Evolutionary conservation across 2,329 filamentous ascomycete species (phyloP).

Genomic region (Blumeria hordei): DNA sequence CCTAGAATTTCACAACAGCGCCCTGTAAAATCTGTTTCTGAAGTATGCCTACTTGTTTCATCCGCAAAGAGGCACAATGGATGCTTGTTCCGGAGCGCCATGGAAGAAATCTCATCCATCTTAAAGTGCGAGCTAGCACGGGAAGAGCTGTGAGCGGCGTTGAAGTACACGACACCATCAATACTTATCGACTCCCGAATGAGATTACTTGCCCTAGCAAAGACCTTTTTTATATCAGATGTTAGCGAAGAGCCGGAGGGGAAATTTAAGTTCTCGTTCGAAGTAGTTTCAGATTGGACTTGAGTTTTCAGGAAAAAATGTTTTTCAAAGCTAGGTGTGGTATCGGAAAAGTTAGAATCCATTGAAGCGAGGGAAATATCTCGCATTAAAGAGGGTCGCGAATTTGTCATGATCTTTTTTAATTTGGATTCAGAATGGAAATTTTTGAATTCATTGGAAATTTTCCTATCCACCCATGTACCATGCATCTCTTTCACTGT

Average conservation of each 20-base stretch:
- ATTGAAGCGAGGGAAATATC: background rate
- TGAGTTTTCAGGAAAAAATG: conserved; percentile 5
- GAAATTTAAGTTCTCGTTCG: conserved; percentile 6
- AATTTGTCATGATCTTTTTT: background rate
- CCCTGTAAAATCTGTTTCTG: conserved; percentile 6
- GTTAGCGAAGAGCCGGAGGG: conserved; percentile 11
- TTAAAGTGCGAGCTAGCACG: background rate
- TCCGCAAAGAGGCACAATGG: conserved; percentile 10
- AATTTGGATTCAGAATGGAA: background rate
- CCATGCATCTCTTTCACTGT: background rate
- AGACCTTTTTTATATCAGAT: conserved; percentile 10
- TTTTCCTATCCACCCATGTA: background rate
- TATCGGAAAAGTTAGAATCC: conserved; percentile 5
- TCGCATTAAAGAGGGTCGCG: background rate
- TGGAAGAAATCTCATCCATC: no score
- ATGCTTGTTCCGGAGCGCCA: background rate
- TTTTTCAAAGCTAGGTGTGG: conserved; percentile 8
- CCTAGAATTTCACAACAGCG: conserved; percentile 12
- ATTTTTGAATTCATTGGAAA: background rate
- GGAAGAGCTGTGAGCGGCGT: conserved; percentile 1
- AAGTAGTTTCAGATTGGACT: conserved; percentile 6
- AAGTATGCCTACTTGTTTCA: conserved; percentile 6
- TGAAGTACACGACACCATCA: conserved; percentile 12
- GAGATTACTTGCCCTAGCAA: conserved; percentile 13
- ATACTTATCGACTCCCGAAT: conserved; percentile 14